Percentiles rank a stretch among this genome's conserved stretches.
Evolutionary conservation across 305 asterid genomes (phyloP).

Genomic region (Solanum hybrid): DNA sequence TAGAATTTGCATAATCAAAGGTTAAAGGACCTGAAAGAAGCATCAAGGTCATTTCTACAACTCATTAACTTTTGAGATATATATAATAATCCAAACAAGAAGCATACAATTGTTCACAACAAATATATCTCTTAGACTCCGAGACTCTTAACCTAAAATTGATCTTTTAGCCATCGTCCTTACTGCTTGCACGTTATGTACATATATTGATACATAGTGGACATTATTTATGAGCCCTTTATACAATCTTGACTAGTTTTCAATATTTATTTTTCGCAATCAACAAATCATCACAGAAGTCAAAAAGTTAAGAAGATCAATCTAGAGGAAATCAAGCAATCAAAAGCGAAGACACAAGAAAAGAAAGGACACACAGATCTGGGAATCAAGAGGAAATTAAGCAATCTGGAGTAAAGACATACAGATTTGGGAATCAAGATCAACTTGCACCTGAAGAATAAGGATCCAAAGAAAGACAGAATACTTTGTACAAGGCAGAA

Average conservation of each 20-base stretch:
- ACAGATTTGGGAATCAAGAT: neutral
- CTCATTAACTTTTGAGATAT: neutral
- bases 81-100: neutral
- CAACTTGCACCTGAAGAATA: neutral
- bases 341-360: neutral
- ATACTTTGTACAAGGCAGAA: neutral
- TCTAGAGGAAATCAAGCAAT: neutral
- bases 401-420: neutral
- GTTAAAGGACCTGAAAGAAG: slow-evolving; percentile 24
- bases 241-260: neutral
- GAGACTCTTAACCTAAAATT: neutral
- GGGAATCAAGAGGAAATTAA: neutral
- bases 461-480: neutral
- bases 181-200: neutral
- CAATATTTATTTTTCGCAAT: neutral
- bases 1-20: slow-evolving; percentile 23
- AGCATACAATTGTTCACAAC: neutral
- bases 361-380: neutral
- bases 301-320: neutral
- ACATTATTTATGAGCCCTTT: neutral
- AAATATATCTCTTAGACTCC: neutral
- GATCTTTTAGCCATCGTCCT: neutral
- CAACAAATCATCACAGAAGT: neutral
- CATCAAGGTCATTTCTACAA: neutral
- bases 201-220: neutral